Conservation (phyloP, 2,329 filamentous ascomycete genomes). For the Anisogramma anomala region DNA sequence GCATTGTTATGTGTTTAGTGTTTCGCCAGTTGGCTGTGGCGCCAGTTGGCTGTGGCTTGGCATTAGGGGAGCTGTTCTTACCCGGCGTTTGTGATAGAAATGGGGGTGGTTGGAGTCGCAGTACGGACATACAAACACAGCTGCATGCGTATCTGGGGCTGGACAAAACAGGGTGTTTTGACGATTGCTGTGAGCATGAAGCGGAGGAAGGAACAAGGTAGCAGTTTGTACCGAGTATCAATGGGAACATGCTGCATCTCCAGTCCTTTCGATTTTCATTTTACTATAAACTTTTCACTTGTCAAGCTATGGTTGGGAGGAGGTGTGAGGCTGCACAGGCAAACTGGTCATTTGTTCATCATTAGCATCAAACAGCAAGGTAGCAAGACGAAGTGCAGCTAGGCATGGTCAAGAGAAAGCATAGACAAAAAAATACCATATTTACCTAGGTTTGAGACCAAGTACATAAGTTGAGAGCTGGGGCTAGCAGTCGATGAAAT, state of each 20-base stretch:
- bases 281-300: conserved; percentile 1
- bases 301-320: conserved; percentile 1
- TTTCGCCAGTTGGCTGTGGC: no score
- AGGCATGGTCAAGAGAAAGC: background rate
- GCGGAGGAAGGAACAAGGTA: background rate
- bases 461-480: no score
- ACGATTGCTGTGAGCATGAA: conserved; percentile 1
- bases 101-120: conserved; percentile 7
- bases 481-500: no score
- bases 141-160: conserved; percentile 7
- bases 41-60: no score
- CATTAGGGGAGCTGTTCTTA: conserved; percentile 6
- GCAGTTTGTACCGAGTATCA: conserved; percentile 7
- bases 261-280: background rate
- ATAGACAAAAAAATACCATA: no score
- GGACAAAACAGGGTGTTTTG: background rate
- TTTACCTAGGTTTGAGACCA: no score
- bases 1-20: background rate
- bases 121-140: conserved; percentile 7
- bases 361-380: conserved; percentile 12
- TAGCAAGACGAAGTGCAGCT: no score
- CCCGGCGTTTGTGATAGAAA: conserved; percentile 11
- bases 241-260: conserved; percentile 7
- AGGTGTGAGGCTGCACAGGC: background rate
- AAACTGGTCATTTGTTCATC: conserved; percentile 1